Conservation (phyloP, 1,139 yeast species). For the Geotrichum restrictum region DNA sequence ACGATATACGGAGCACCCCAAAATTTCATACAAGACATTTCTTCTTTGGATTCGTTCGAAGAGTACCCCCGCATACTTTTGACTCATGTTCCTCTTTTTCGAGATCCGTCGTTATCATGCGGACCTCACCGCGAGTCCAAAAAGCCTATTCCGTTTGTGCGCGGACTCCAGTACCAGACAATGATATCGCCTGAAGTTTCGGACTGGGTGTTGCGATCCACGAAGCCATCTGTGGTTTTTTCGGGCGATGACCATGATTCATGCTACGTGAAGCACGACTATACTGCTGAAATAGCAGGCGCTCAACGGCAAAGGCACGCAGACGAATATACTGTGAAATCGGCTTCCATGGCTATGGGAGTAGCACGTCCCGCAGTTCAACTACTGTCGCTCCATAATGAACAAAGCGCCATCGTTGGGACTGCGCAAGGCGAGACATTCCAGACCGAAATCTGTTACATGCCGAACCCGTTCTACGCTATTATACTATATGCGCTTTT, state of each 20-base stretch:
- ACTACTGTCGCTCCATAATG: conserved; percentile 53
- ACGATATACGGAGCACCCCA: conserved; percentile 45
- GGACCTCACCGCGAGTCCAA: conserved; percentile 67
- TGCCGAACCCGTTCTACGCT: conserved; percentile 67
- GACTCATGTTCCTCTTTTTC: conserved; percentile 73
- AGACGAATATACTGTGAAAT: conserved; percentile 80
- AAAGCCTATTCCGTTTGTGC: conserved; percentile 51
- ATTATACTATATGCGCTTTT: conserved; percentile 32
- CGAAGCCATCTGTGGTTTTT: conserved; percentile 66
- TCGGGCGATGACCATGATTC: conserved; percentile 98
- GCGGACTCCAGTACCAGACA: conserved; percentile 78
- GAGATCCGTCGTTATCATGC: conserved; percentile 56
- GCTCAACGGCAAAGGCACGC: conserved; percentile 36
- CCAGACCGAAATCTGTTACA: conserved; percentile 50
- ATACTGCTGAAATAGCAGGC: conserved; percentile 26
- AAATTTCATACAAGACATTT: conserved; percentile 40
- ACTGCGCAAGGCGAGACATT: neutral
- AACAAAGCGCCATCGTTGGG: neutral
- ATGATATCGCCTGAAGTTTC: conserved; percentile 59
- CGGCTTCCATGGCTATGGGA: conserved; percentile 92
- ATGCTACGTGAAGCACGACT: conserved; percentile 69
- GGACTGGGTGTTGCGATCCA: conserved; percentile 49
- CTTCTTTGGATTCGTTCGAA: conserved; percentile 31
- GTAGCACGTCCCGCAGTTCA: conserved; percentile 81
- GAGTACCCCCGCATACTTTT: conserved; percentile 63